Evolutionary conservation across 192 early-diverging fungal species (phyloP).

Genomic region (Rhizoclosmatium sp.): DNA sequence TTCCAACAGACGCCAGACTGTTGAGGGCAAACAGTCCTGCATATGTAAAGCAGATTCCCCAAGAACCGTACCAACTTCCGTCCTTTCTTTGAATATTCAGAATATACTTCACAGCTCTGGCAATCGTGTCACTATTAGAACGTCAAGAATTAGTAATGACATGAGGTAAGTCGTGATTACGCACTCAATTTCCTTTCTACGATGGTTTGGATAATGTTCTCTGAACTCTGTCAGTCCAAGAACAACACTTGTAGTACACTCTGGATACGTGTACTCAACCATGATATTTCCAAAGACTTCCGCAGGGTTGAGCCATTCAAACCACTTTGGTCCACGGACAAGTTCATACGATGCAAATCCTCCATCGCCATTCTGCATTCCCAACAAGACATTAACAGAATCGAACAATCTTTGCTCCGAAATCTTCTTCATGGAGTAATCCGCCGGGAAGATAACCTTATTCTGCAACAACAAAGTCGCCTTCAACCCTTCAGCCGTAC

Average conservation of each 20-base stretch:
- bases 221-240: slow-evolving; percentile 83
- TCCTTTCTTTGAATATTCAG: slow-evolving; percentile 74
- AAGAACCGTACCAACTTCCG: slow-evolving; percentile 94
- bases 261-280: slow-evolving; percentile 85
- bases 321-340: slow-evolving; percentile 76
- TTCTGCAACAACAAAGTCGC: slow-evolving; percentile 54
- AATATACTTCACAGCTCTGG: slow-evolving; percentile 80
- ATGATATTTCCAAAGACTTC: slow-evolving; percentile 91
- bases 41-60: slow-evolving; percentile 99
- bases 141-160: background rate
- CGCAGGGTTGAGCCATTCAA: slow-evolving; percentile 93
- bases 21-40: slow-evolving; percentile 92
- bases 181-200: slow-evolving; percentile 78
- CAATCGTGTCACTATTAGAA: slow-evolving; percentile 37
- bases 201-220: slow-evolving; percentile 81
- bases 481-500: slow-evolving; percentile 92
- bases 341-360: slow-evolving; percentile 95
- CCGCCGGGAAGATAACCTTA: slow-evolving; percentile 13
- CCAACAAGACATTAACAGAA: slow-evolving; percentile 88
- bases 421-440: slow-evolving; percentile 64
- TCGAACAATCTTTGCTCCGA: slow-evolving; percentile 77
- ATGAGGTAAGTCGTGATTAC: slow-evolving; percentile 21
- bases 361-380: slow-evolving; percentile 90
- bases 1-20: slow-evolving; percentile 81
- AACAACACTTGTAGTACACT: slow-evolving; percentile 94